phyloP scores from a whole-genome alignment of 2,329 filamentous ascomycete genomes.

The Neoscytalidium dimidiatum region DNA sequence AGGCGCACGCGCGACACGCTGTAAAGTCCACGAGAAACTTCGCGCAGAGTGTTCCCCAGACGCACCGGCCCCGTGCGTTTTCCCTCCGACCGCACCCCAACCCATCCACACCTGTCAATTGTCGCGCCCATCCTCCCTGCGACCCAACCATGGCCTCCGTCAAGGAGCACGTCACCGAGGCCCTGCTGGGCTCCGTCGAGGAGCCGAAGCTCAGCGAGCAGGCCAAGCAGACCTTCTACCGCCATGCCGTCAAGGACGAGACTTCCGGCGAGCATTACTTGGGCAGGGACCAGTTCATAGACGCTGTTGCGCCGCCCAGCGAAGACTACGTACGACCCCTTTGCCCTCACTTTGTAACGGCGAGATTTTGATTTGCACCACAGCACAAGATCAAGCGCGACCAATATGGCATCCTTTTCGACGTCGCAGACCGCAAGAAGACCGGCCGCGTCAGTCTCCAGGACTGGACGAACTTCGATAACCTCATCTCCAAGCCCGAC shows the following conservation, averaged over 20 bases:
- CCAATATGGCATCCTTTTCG: slow-evolving; percentile 92
- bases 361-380: slow-evolving; percentile 57
- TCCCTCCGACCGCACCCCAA: slow-evolving; percentile 13
- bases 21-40: slow-evolving; percentile 7
- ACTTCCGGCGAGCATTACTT: slow-evolving; percentile 77
- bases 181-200: slow-evolving; percentile 65
- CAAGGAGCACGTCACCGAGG: slow-evolving; percentile 66
- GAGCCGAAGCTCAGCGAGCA: slow-evolving; percentile 69
- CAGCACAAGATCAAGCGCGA: slow-evolving; percentile 98
- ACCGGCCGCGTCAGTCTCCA: slow-evolving; percentile 73
- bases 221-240: slow-evolving; percentile 73
- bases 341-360: slow-evolving; percentile 49
- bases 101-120: slow-evolving; percentile 3
- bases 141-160: slow-evolving; percentile 40
- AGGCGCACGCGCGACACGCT: slow-evolving; percentile 10
- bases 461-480: slow-evolving; percentile 94
- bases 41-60: slow-evolving; percentile 6
- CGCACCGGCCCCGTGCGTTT: slow-evolving; percentile 9
- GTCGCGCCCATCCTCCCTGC: slow-evolving; percentile 2
- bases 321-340: slow-evolving; percentile 81
- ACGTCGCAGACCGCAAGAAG: slow-evolving; percentile 78
- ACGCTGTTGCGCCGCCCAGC: slow-evolving; percentile 80
- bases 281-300: slow-evolving; percentile 82
- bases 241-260: slow-evolving; percentile 74
- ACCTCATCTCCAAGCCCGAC: slow-evolving; percentile 88